Conservation (phyloP, 176 grass and related monocot species). For the Oryza meridionalis region DNA sequence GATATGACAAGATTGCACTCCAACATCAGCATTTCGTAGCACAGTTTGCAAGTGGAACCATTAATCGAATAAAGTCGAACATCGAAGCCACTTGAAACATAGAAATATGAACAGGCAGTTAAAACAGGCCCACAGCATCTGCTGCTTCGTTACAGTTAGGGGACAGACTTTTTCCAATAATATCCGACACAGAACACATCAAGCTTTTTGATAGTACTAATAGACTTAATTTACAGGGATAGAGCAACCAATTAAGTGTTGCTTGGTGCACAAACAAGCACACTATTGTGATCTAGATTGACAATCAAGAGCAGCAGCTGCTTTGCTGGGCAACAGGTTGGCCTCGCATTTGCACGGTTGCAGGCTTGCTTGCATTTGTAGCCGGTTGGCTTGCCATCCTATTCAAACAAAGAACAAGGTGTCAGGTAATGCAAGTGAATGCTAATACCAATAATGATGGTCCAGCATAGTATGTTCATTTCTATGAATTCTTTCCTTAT, state of each 20-base stretch:
- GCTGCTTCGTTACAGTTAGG: constrained; percentile 36
- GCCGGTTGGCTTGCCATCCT: constrained; percentile 76
- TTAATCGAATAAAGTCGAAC: neutral
- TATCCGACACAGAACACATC: constrained; percentile 25
- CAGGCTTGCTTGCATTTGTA: constrained; percentile 54
- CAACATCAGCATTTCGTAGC: neutral
- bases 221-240: constrained; percentile 61
- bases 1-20: neutral
- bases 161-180: constrained; percentile 42
- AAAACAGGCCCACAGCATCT: constrained; percentile 46
- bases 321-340: constrained; percentile 68
- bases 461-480: neutral
- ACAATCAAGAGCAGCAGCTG: constrained; percentile 68
- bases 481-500: neutral
- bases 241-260: constrained; percentile 51
- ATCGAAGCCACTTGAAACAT: constrained; percentile 29
- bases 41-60: neutral
- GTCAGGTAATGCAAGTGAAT: neutral
- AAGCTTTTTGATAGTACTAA: constrained; percentile 17
- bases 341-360: constrained; percentile 61
- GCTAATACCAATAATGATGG: constrained; percentile 1
- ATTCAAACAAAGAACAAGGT: neutral
- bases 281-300: constrained; percentile 42
- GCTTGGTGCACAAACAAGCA: constrained; percentile 48
- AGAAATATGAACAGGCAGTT: constrained; percentile 44